Evolutionary conservation across 768 basidiomycete species (phyloP).

Genomic region (Heimioporus sp.): DNA sequence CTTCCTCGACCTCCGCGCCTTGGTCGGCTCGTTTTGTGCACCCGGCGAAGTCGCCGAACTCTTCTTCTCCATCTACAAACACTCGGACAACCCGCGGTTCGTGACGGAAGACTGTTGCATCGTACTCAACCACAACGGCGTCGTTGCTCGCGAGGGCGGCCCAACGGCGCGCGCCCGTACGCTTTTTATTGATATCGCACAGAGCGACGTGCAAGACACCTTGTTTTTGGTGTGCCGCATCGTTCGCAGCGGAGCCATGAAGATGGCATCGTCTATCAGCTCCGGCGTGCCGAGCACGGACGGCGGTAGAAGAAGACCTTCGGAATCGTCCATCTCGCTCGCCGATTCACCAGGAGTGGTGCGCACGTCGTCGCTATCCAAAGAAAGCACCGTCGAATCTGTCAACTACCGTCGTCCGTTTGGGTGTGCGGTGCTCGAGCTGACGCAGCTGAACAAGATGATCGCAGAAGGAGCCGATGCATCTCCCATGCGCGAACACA

Average conservation of each 20-base stretch:
- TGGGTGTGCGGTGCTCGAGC: slow-evolving; percentile 91
- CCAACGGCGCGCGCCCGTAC: slow-evolving; percentile 65
- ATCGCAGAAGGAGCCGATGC: slow-evolving; percentile 61
- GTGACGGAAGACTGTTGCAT: slow-evolving; percentile 93
- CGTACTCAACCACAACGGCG: slow-evolving; percentile 89
- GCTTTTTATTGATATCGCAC: slow-evolving; percentile 86
- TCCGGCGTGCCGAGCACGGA: slow-evolving; percentile 40
- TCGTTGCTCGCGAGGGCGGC: slow-evolving; percentile 74
- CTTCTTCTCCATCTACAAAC: slow-evolving; percentile 90
- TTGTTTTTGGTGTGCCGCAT: slow-evolving; percentile 90
- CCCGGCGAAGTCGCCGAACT: slow-evolving; percentile 93
- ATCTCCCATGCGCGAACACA: slow-evolving; percentile 67
- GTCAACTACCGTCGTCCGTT: slow-evolving; percentile 80
- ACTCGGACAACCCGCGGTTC: slow-evolving; percentile 70
- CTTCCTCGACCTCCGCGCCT: slow-evolving; percentile 87
- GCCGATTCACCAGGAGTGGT: slow-evolving; percentile 30
- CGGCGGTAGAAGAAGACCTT: slow-evolving; percentile 50
- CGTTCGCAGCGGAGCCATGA: slow-evolving; percentile 83
- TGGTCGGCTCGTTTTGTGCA: slow-evolving; percentile 85
- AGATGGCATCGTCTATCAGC: slow-evolving; percentile 58
- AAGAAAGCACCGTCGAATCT: slow-evolving; percentile 33
- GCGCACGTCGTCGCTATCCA: slow-evolving; percentile 21
- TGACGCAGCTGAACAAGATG: slow-evolving; percentile 73
- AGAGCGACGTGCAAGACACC: slow-evolving; percentile 80
- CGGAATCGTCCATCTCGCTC: slow-evolving; percentile 47